Evolutionary conservation across 441 rosid species (phyloP).

Genomic region (Theobroma grandiflorum): DNA sequence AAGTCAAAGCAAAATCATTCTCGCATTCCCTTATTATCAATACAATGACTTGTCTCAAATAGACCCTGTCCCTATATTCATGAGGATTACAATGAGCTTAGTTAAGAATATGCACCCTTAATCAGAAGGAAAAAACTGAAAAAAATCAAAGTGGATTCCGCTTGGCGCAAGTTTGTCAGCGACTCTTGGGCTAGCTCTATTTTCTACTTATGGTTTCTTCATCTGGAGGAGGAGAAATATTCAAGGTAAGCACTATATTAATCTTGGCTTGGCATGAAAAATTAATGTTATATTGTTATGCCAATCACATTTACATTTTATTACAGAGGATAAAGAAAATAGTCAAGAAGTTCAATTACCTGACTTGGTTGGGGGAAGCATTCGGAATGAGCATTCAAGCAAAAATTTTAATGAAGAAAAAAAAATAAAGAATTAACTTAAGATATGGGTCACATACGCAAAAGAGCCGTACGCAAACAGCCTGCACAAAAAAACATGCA

Average conservation of each 20-base stretch:
- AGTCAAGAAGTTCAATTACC: constrained; percentile 29
- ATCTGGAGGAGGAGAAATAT: not conserved
- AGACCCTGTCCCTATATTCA: too few species aligned
- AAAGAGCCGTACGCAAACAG: too few species aligned
- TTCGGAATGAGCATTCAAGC: constrained; percentile 8
- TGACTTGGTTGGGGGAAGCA: constrained; percentile 2
- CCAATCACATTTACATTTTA: not conserved
- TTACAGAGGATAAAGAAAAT: not conserved
- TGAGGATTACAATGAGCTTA: too few species aligned
- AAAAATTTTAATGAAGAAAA: not conserved
- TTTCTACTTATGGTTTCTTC: constrained; percentile 4
- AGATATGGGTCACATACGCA: too few species aligned
- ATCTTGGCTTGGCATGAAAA: too few species aligned
- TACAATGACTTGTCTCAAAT: too few species aligned
- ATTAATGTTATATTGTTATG: not conserved
- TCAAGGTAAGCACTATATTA: constrained; percentile 15
- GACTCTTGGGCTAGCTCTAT: not conserved
- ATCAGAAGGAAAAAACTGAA: too few species aligned
- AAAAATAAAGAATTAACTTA: too few species aligned
- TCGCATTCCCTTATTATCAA: too few species aligned
- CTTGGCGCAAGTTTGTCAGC: constrained; percentile 16
- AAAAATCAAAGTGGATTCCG: not conserved
- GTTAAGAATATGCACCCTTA: too few species aligned
- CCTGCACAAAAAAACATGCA: too few species aligned
- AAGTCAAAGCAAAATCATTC: too few species aligned